phyloP scores from a whole-genome alignment of 202 grass and related monocot species.

The Zoysia matrella region DNA sequence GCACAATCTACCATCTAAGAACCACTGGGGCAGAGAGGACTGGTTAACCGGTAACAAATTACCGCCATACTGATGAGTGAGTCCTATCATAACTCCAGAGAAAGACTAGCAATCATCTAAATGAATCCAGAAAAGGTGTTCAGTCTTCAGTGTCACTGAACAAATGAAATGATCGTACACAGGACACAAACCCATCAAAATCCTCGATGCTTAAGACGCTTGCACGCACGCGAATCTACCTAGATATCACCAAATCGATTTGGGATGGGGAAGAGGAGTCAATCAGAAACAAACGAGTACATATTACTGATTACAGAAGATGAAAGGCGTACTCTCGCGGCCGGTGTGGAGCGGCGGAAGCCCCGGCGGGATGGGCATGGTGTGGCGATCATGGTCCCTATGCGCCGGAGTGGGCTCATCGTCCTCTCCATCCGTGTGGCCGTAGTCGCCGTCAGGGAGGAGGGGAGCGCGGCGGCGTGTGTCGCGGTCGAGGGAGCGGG shows the following conservation, averaged over 20 bases:
- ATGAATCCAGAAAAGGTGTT: not conserved
- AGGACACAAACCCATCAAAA: not conserved
- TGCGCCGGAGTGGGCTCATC: conserved; percentile 16
- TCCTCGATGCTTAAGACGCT: not conserved
- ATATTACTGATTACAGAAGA: not conserved
- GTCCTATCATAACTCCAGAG: not conserved
- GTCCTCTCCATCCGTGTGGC: conserved; percentile 12
- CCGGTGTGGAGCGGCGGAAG: conserved; percentile 72
- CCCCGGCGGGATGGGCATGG: conserved; percentile 62
- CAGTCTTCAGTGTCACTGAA: not conserved
- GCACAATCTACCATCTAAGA: not conserved
- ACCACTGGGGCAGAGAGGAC: too few relatives aligned
- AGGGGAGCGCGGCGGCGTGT: conserved; percentile 43
- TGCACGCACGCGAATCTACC: not conserved
- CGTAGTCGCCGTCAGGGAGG: conserved; percentile 28
- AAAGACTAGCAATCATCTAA: not conserved
- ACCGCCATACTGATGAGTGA: too few relatives aligned
- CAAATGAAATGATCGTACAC: conserved; percentile 1
- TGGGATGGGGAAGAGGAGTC: not conserved
- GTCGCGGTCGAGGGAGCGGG: conserved; percentile 68
- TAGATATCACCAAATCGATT: not conserved
- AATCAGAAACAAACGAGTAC: not conserved
- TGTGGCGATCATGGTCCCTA: conserved; percentile 54
- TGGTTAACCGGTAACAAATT: too few relatives aligned
- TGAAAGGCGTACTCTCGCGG: conserved; percentile 52